Percentiles rank a stretch among this genome's conserved stretches.
Evolutionary conservation across 2,329 filamentous ascomycete species (phyloP).

Genomic region (Cladophialophora chaetospira): DNA sequence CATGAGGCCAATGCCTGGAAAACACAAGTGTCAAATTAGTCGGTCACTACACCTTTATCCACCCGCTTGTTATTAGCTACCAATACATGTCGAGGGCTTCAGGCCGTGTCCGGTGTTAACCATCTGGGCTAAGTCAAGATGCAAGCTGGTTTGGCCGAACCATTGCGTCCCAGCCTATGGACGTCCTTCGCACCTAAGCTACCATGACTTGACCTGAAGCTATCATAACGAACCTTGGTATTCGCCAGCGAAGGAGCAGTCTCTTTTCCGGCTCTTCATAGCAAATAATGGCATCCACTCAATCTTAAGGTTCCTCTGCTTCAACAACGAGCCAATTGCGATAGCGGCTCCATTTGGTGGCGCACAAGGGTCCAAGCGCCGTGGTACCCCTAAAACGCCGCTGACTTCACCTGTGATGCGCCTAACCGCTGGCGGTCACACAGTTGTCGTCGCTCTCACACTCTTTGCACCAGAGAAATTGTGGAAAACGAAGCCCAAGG

Average conservation of each 20-base stretch:
- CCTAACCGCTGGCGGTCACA: background rate
- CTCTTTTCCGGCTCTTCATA: too few relatives aligned
- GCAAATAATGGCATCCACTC: background rate
- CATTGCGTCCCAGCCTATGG: too few relatives aligned
- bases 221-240: too few relatives aligned
- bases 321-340: background rate
- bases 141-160: too few relatives aligned
- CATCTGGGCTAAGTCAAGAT: too few relatives aligned
- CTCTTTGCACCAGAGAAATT: background rate
- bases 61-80: too few relatives aligned
- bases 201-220: too few relatives aligned
- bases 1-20: conserved; percentile 6
- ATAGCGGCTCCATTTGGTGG: background rate
- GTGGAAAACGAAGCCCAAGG: background rate
- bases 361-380: conserved; percentile 12
- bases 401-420: conserved; percentile 15
- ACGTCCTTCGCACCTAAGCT: too few relatives aligned
- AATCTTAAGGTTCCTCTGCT: background rate
- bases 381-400: conserved; percentile 3
- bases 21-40: background rate
- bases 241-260: too few relatives aligned
- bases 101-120: too few relatives aligned
- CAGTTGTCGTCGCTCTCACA: background rate
- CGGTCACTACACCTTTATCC: too few relatives aligned
- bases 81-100: too few relatives aligned